Conservation (phyloP, 768 basidiomycete genomes). For the Leccinum fibrillosum region DNA sequence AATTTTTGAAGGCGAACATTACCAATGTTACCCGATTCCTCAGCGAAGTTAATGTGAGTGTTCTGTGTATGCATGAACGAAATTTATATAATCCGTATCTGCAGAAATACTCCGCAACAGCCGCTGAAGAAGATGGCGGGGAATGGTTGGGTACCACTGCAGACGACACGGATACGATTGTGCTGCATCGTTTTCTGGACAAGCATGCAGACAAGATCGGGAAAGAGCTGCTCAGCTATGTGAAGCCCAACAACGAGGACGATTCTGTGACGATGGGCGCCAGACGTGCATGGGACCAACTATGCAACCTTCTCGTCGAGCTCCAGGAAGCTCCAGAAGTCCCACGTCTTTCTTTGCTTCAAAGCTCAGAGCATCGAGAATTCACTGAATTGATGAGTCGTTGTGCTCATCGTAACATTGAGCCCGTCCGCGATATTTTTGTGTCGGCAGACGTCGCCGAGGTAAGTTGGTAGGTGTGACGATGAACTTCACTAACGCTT, state of each 20-base stretch:
- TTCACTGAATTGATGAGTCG: conserved; percentile 67
- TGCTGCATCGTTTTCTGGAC: conserved; percentile 80
- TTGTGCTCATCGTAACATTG: conserved; percentile 55
- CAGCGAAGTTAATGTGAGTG: conserved; percentile 65
- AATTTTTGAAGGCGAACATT: conserved; percentile 69
- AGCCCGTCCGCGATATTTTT: conserved; percentile 66
- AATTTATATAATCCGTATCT: background rate
- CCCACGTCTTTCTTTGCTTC: conserved; percentile 52
- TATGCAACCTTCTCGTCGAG: conserved; percentile 79
- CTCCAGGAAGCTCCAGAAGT: conserved; percentile 67
- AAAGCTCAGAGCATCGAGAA: conserved; percentile 54
- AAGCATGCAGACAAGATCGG: conserved; percentile 86
- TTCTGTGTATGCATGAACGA: background rate
- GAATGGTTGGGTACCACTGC: conserved; percentile 75
- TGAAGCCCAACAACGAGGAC: conserved; percentile 55
- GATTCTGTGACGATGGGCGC: conserved; percentile 55
- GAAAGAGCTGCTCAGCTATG: conserved; percentile 75
- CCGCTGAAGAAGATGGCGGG: conserved; percentile 59
- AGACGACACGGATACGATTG: conserved; percentile 81
- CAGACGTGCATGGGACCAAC: conserved; percentile 80
- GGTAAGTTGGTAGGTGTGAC: conserved; percentile 33
- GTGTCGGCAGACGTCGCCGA: conserved; percentile 46
- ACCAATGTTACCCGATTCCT: conserved; percentile 72
- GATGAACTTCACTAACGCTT: background rate
- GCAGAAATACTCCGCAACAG: conserved; percentile 42